Evolutionary conservation across 2,329 filamentous ascomycete species (phyloP).

Genomic region (Aspergillus sp.): DNA sequence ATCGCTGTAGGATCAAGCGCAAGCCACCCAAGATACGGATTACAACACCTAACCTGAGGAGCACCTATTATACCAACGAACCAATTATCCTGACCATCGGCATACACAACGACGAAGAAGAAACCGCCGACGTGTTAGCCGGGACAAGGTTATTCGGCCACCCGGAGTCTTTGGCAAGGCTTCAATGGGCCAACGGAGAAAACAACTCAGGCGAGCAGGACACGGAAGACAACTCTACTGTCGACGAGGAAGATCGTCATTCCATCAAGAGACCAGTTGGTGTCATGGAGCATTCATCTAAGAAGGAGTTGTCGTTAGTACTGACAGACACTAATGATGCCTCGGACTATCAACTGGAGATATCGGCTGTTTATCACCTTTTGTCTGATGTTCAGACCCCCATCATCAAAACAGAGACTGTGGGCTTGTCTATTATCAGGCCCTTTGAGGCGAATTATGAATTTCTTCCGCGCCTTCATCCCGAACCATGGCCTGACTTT

Average conservation of each 20-base stretch:
- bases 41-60: constrained; percentile 52
- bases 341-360: constrained; percentile 59
- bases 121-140: constrained; percentile 64
- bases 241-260: constrained; percentile 20
- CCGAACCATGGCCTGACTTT: constrained; percentile 76
- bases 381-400: constrained; percentile 72
- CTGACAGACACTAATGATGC: constrained; percentile 47
- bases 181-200: constrained; percentile 42
- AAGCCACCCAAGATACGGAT: constrained; percentile 90
- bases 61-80: constrained; percentile 83
- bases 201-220: constrained; percentile 10
- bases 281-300: constrained; percentile 25
- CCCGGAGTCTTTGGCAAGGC: constrained; percentile 39
- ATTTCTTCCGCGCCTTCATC: constrained; percentile 69
- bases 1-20: constrained; percentile 66
- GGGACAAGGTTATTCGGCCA: constrained; percentile 61
- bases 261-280: constrained; percentile 30
- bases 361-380: constrained; percentile 72
- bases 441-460: constrained; percentile 93
- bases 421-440: constrained; percentile 65
- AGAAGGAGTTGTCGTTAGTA: constrained; percentile 35
- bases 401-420: constrained; percentile 64
- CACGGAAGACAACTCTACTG: constrained; percentile 20
- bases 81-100: constrained; percentile 60
- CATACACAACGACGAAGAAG: constrained; percentile 75